Percentiles rank a stretch among this genome's conserved stretches.
These are phyloP conservation scores for Calonectria naviculata DNA, from an alignment of 2,329 filamentous ascomycete genomes.

Conservation along the genomic window DNA sequence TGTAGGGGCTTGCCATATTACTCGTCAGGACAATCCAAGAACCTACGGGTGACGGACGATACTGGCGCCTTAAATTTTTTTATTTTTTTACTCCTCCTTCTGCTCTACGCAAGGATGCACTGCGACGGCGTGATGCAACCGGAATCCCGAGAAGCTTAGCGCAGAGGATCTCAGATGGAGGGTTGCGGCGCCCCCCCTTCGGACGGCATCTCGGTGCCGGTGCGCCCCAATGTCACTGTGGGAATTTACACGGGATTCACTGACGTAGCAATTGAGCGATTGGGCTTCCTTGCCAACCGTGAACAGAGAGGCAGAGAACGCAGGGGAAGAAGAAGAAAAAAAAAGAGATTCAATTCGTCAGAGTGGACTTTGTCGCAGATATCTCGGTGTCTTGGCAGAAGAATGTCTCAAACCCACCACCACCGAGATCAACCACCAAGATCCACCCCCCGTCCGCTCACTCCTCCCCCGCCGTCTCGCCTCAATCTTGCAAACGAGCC, in stretches of 20 bases:
- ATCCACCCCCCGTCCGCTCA: background rate
- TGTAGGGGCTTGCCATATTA: background rate
- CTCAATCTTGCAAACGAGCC: background rate
- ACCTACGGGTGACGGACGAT: no score
- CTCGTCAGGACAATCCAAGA: background rate
- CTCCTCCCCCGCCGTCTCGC: background rate
- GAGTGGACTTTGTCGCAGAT: slow-evolving; percentile 9
- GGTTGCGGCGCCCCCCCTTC: background rate
- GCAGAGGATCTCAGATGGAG: background rate
- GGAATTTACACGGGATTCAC: background rate
- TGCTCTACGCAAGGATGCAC: background rate
- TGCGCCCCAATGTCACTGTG: background rate
- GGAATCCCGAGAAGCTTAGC: slow-evolving; percentile 5
- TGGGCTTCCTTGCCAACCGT: background rate
- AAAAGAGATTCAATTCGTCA: background rate
- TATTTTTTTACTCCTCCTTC: background rate
- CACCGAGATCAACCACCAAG: background rate
- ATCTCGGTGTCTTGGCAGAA: slow-evolving; percentile 15
- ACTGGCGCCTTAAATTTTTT: background rate
- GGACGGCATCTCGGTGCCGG: slow-evolving; percentile 12
- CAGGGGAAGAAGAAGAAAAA: no score
- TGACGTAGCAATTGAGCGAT: background rate
- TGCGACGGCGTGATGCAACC: background rate
- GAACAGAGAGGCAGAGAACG: background rate
- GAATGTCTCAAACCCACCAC: background rate